A percentile compares a stretch with the other conserved stretches of the same genome.
phyloP scores from a whole-genome alignment of 2,329 filamentous ascomycete genomes.

The Exophiala lecanii-corni region DNA sequence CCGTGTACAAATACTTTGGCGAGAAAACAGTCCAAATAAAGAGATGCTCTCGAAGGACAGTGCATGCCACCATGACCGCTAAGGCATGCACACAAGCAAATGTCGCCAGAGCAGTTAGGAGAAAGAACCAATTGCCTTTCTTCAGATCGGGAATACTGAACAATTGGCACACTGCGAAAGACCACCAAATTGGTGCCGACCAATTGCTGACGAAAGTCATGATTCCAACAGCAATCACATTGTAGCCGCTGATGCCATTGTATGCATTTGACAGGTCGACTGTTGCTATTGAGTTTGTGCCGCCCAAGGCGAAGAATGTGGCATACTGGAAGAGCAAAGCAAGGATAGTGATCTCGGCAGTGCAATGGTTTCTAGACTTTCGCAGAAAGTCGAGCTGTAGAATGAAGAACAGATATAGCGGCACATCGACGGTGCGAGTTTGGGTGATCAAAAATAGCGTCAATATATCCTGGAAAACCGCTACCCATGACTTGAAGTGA shows the following conservation, averaged over 20 bases:
- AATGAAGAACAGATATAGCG: slow-evolving; percentile 73
- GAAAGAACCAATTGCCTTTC: slow-evolving; percentile 36
- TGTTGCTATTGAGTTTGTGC: slow-evolving; percentile 92
- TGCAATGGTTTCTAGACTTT: slow-evolving; percentile 39
- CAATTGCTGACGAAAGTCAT: slow-evolving; percentile 88
- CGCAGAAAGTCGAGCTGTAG: slow-evolving; percentile 52
- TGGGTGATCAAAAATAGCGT: slow-evolving; percentile 81
- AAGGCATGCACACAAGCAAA: slow-evolving; percentile 63
- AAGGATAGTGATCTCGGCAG: slow-evolving; percentile 61
- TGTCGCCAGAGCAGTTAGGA: slow-evolving; percentile 54
- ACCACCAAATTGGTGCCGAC: slow-evolving; percentile 87
- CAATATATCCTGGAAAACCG: slow-evolving; percentile 61
- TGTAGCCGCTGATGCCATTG: slow-evolving; percentile 82
- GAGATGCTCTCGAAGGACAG: slow-evolving; percentile 74
- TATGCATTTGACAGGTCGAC: slow-evolving; percentile 92
- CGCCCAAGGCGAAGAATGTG: slow-evolving; percentile 85
- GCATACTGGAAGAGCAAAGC: slow-evolving; percentile 73
- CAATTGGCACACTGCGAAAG: slow-evolving; percentile 49
- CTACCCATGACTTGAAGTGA: slow-evolving; percentile 22
- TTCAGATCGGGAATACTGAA: slow-evolving; percentile 11
- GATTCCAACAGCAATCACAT: slow-evolving; percentile 70
- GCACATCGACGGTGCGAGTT: slow-evolving; percentile 77
- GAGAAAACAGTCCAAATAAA: slow-evolving; percentile 99
- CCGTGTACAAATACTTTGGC: slow-evolving; percentile 88
- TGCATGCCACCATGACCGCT: slow-evolving; percentile 85